Evolutionary conservation across 192 early-diverging fungal genomes (phyloP), one percentile per base, ranked within the genome.

Genomic region (Coemansia biformis): DNA sequence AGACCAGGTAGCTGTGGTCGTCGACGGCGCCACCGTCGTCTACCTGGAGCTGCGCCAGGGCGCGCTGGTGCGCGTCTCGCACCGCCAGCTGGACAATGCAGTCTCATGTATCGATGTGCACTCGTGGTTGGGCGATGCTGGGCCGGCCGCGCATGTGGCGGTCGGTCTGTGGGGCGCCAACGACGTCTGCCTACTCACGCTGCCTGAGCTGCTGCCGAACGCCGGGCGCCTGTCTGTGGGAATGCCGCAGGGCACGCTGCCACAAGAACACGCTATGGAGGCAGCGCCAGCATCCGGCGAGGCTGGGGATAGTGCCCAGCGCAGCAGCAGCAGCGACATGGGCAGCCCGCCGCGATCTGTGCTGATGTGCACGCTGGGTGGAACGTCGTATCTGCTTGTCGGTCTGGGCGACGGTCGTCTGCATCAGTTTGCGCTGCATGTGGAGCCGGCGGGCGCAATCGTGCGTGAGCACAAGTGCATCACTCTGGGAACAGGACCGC

Each of bases 371-470:
- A 56, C 59, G 5, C 78, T 98, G 35, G 88, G 86, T 43, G 63
- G 64, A 15, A 65, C 78, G 1, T 57, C 59, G 15, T 93, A 92
- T 49, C 54, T 93, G 6, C 52, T 96, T 16, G 88, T 84, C 1
- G 90, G 83, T 0, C 60, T 89, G 22, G 92, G 90, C 46, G 89
- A 98, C 63, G 94, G 94, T 2, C 76, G 83, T n/a, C 51, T 97
- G 33, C 66, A 80, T 35, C 80, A 82, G n/a, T 93, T 82, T 23
- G 57, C 57, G 24, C 36, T 66, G 22, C 18, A 30, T 17, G 33
- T 38, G 34, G 19, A n/a, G n/a, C 21, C 19, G 10, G 36, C 1
- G 1, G 32, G 26, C 10, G 59, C 57, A 16, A 15, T 15, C 15
- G 63, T 66, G 29, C 15, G 41, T 34, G 69, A 66, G 53, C 78